Percentiles rank a stretch among this genome's conserved stretches.
phyloP scores from a whole-genome alignment of 176 grass and related monocot genomes.

The Phyllostachys edulis region DNA sequence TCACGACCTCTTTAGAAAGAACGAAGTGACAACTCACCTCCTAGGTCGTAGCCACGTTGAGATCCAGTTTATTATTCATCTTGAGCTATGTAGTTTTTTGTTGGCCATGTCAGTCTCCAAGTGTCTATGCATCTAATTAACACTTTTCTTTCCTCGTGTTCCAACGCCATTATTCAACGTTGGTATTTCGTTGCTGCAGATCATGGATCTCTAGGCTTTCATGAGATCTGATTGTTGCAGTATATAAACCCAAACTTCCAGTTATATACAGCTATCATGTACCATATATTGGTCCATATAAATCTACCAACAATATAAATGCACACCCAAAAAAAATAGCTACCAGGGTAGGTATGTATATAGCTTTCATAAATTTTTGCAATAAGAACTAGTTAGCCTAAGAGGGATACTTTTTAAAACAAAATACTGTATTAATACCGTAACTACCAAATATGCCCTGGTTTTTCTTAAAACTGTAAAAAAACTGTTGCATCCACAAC shows the following conservation, averaged over 20 bases:
- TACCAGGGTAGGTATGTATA: background rate
- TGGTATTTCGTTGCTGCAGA: background rate
- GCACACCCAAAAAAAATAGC: background rate
- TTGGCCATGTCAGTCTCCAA: background rate
- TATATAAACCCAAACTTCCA: background rate
- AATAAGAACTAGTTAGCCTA: background rate
- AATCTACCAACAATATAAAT: conserved; percentile 4
- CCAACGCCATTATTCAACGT: conserved; percentile 1
- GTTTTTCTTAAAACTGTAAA: background rate
- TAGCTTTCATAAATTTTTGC: background rate
- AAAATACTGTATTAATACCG: background rate
- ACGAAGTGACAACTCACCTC: background rate
- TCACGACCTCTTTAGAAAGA: background rate
- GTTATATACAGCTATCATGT: background rate
- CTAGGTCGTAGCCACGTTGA: background rate
- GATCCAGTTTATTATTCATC: background rate
- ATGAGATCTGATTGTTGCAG: background rate
- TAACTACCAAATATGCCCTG: background rate
- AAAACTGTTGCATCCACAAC: background rate
- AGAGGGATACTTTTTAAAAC: background rate
- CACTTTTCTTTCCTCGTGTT: background rate
- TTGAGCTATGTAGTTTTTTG: background rate
- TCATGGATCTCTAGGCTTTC: background rate
- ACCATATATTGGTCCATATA: background rate
- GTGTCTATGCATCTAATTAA: background rate